Conservation (phyloP, 2,329 filamentous ascomycete species). For the Neurospora sp. region DNA sequence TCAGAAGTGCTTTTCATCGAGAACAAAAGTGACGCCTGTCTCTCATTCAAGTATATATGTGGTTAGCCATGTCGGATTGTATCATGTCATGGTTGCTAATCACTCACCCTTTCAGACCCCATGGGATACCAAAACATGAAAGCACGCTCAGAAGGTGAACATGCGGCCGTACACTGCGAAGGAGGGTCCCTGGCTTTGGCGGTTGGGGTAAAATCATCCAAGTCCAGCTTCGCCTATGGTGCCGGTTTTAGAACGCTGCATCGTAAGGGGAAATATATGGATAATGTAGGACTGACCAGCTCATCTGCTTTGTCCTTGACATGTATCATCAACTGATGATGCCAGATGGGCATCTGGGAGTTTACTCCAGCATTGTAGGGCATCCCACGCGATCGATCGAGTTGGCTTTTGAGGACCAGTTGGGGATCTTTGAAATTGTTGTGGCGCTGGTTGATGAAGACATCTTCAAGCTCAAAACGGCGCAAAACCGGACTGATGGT, state of each 20-base stretch:
- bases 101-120: conserved; percentile 3
- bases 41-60: neutral
- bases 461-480: conserved; percentile 13
- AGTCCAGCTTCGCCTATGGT: conserved; percentile 12
- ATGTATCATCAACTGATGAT: conserved; percentile 16
- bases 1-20: conserved; percentile 4
- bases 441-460: conserved; percentile 10
- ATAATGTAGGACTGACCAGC: conserved; percentile 6
- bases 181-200: neutral
- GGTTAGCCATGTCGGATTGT: neutral
- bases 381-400: conserved; percentile 9
- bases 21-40: neutral
- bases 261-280: too few relatives aligned
- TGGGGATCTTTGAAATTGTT: conserved; percentile 15
- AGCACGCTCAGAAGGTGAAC: conserved; percentile 1
- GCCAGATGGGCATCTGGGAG: conserved; percentile 7
- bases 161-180: conserved; percentile 4
- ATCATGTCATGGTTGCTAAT: neutral
- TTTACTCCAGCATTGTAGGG: conserved; percentile 10
- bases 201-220: conserved; percentile 7
- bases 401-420: conserved; percentile 16
- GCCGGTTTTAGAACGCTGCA: neutral
- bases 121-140: conserved; percentile 12
- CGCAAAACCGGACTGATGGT: neutral
- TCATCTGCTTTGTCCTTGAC: conserved; percentile 18